A percentile compares a stretch with the other conserved stretches of the same genome.
Conservation (phyloP, 345 rosid genomes). For the Triadica sebifera region DNA sequence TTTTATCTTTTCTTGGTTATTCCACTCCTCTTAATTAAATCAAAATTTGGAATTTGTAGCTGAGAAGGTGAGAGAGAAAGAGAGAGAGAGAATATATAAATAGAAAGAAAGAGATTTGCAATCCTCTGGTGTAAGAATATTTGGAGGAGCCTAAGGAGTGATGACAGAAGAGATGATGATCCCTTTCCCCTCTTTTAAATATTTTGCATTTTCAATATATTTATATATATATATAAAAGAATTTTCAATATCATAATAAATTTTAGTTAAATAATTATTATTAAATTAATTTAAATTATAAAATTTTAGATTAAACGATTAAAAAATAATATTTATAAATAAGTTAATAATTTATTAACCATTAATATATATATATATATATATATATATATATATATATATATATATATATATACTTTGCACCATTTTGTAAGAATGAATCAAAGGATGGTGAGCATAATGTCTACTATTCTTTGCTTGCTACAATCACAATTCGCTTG, state of each 20-base stretch:
- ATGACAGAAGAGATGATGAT: conserved; percentile 41
- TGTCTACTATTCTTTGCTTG: conserved; percentile 44
- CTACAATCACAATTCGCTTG: conserved; percentile 20
- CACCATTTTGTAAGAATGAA: not conserved
- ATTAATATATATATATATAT: not conserved
- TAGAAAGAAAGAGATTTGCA: conserved; percentile 27
- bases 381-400: not conserved
- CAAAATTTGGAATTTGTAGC: conserved; percentile 45
- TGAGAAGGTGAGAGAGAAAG: conserved; percentile 22
- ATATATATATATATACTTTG: not conserved
- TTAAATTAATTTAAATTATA: no score
- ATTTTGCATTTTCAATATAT: not conserved
- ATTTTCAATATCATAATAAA: no score
- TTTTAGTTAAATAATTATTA: no score
- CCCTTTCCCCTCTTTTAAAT: not conserved
- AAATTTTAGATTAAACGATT: no score
- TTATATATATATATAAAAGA: no score
- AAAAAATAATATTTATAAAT: no score
- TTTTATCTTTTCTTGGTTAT: conserved; percentile 46
- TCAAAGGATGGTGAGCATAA: not conserved
- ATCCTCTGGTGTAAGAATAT: conserved; percentile 64
- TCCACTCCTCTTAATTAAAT: conserved; percentile 57
- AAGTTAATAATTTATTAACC: no score
- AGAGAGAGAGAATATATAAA: conserved; percentile 26
- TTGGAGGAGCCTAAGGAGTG: conserved; percentile 52